Conservation (phyloP, 371 early-diverging fungal species). For the Mortierella sp. region DNA sequence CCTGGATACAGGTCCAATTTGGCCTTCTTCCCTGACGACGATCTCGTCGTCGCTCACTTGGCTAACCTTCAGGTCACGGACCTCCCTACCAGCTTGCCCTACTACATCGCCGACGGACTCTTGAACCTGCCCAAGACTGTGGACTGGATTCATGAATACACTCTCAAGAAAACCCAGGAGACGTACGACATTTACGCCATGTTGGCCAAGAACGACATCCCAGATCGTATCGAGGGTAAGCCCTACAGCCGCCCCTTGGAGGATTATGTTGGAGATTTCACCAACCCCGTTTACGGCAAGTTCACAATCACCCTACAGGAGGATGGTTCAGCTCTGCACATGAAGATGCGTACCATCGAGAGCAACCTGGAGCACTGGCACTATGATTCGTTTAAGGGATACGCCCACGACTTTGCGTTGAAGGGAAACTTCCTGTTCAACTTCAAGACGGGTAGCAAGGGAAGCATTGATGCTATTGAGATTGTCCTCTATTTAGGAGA, state of each 20-base stretch:
- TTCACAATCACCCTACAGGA: not conserved
- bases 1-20: constrained; percentile 8
- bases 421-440: not conserved
- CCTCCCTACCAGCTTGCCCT: not conserved
- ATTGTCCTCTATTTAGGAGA: not conserved
- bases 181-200: not conserved
- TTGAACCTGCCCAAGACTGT: constrained; percentile 11
- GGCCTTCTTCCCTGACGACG: constrained; percentile 19
- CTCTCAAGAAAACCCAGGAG: constrained; percentile 7
- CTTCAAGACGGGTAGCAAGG: not conserved
- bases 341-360: not conserved
- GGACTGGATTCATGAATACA: constrained; percentile 16
- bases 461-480: not conserved
- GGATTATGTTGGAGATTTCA: constrained; percentile 15
- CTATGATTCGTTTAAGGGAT: constrained; percentile 14
- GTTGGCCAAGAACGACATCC: constrained; percentile 1
- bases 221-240: constrained; percentile 12
- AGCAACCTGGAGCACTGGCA: constrained; percentile 16
- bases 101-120: constrained; percentile 24
- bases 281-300: not conserved
- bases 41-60: constrained; percentile 20
- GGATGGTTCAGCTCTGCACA: not conserved
- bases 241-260: constrained; percentile 1
- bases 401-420: not conserved
- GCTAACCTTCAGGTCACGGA: constrained; percentile 3